Evolutionary conservation across 2,329 filamentous ascomycete species (phyloP).

Genomic region (Aspergillus sp.): DNA sequence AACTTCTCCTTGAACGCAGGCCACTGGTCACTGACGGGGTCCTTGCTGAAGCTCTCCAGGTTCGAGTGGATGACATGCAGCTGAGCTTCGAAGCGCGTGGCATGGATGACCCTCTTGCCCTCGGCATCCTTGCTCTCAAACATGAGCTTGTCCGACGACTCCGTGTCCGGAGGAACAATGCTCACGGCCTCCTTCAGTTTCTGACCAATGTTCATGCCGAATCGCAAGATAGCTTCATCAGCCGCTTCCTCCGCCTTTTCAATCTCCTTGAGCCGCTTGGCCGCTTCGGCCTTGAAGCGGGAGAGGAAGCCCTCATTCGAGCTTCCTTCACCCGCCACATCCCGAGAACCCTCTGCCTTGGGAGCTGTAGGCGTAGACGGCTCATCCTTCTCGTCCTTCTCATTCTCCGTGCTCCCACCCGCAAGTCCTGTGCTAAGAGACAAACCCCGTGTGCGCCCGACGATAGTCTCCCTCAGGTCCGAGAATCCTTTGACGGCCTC

Average conservation of each 20-base stretch:
- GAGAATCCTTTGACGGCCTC: slow-evolving; percentile 79
- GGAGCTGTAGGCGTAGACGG: slow-evolving; percentile 22
- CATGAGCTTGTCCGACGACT: slow-evolving; percentile 58
- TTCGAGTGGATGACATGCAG: slow-evolving; percentile 91
- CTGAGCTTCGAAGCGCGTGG: slow-evolving; percentile 90
- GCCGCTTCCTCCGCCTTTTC: slow-evolving; percentile 92
- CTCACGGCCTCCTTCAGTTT: slow-evolving; percentile 88
- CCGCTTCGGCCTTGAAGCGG: slow-evolving; percentile 69
- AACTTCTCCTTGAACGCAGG: slow-evolving; percentile 68
- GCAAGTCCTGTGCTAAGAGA: slow-evolving; percentile 51
- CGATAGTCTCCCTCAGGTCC: slow-evolving; percentile 62
- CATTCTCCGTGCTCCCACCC: slow-evolving; percentile 15
- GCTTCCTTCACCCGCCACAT: slow-evolving; percentile 26
- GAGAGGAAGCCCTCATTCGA: slow-evolving; percentile 60
- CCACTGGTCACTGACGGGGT: slow-evolving; percentile 73
- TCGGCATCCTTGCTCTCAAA: slow-evolving; percentile 91
- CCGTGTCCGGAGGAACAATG: slow-evolving; percentile 67
- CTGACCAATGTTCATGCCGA: slow-evolving; percentile 82
- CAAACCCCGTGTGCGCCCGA: slow-evolving; percentile 68
- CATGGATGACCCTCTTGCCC: slow-evolving; percentile 90
- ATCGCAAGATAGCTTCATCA: slow-evolving; percentile 88
- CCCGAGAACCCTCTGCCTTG: slow-evolving; percentile 10
- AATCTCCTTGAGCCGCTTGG: slow-evolving; percentile 80
- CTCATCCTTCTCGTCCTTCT: slow-evolving; percentile 22
- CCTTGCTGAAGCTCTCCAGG: slow-evolving; percentile 73